Evolutionary conservation across 768 basidiomycete genomes (phyloP).

Genomic region (Suillus lakei): DNA sequence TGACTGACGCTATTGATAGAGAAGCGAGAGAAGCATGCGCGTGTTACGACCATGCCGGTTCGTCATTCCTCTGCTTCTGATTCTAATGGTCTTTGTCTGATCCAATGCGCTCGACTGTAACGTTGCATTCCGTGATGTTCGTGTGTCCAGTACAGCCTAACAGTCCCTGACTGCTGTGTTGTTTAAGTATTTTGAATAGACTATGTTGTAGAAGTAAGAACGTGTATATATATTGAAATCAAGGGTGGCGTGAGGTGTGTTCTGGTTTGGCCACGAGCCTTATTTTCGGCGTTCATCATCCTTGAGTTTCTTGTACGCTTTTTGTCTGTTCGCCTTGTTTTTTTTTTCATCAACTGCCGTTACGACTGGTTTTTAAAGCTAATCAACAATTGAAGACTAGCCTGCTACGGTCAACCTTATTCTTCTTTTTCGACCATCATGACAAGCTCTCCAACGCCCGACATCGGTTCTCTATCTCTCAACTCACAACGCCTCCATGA

Average conservation of each 20-base stretch:
- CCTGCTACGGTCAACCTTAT: conserved; percentile 14
- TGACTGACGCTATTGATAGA: background rate
- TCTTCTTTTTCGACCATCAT: conserved; percentile 49
- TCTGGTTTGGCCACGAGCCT: conserved; percentile 22
- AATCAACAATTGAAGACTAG: conserved; percentile 16
- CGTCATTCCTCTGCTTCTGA: conserved; percentile 3
- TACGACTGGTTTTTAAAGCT: conserved; percentile 35
- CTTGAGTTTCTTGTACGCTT: conserved; percentile 21
- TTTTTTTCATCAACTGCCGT: conserved; percentile 34
- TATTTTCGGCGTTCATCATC: conserved; percentile 20
- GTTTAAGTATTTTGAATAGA: background rate
- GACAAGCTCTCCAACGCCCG: conserved; percentile 78
- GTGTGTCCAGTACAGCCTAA: background rate
- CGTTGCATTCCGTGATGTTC: conserved; percentile 1
- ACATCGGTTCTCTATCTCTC: conserved; percentile 79
- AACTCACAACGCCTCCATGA: conserved; percentile 84
- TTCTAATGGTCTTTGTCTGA: background rate
- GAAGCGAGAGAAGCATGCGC: conserved; percentile 7
- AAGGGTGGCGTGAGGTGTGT: conserved; percentile 39
- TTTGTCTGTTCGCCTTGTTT: conserved; percentile 33
- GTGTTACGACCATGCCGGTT: conserved; percentile 4
- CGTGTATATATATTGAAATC: conserved; percentile 16
- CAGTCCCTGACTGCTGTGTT: background rate
- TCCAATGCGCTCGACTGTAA: background rate
- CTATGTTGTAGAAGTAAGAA: conserved; percentile 1